Evolutionary conservation across 805 yeast genomes (phyloP), one percentile per base, ranked within the genome.

Genomic region (Lachancea quebecensis): DNA sequence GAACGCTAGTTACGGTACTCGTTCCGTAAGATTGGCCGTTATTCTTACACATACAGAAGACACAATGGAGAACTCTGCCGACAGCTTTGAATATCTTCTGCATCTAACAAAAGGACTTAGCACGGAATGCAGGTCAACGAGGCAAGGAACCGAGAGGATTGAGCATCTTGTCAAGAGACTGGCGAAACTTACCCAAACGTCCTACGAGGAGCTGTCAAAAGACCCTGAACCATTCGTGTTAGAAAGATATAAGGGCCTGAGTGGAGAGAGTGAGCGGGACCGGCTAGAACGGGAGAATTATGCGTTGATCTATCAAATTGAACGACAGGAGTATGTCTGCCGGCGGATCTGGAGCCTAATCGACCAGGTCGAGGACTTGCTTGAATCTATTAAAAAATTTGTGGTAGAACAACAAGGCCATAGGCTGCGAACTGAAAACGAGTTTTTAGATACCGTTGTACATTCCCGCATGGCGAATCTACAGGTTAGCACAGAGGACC

Each of bases 91-190:
- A 15, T 59, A 57, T 29, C 45, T 62, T 8, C 40, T 60, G 4
- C 62, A 59, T 38, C 40, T 62, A 40, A 51, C 58, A 2, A 56
- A 56, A 36, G 42, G 49, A 4, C 40, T 62, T 39, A 54, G 57
- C 30, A 39, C 52, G 3, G 58, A 59, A 45, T 54, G 59, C 33
- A 45, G 62, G 30, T 41, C 53, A 3, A 57, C 54, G 8, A 50
- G 66, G 35, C 57, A 54, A 41, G 60, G 59, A 34, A 60, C 61
- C 5, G 64, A 58, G 28, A 51, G 49, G 37, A 47, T 62, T n/a
- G 59, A 55, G 36, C 50, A 47, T 17, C 43, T 57, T 3, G 42
- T 61, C 8, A 53, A 52, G 38, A 48, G 61, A 28, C 46, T 61
- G 12, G 61, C 67, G 2, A 59, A 58, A 44, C 63, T 60, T 35